Conservation (phyloP, 108 stramenopile species). For the Thalassiosira profunda region DNA sequence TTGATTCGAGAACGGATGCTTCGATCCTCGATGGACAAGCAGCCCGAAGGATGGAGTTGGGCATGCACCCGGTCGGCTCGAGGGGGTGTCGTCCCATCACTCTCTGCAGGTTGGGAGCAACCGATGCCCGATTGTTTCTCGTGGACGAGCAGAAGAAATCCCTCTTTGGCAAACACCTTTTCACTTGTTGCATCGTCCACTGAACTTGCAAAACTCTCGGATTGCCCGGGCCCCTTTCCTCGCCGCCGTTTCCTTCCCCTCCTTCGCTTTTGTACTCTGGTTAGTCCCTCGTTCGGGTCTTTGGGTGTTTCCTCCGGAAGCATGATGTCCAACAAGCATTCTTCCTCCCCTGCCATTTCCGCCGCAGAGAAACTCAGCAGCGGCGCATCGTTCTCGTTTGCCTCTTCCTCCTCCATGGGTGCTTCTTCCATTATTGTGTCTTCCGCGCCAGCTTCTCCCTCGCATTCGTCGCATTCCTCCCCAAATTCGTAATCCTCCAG, state of each 20-base stretch:
- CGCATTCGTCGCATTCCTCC: slow-evolving; percentile 8
- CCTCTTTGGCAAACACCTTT: slow-evolving; percentile 15
- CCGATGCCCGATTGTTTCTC: background rate
- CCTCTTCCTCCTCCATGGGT: background rate
- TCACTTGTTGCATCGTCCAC: background rate
- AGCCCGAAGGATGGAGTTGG: slow-evolving; percentile 40
- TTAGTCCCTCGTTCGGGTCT: too few species aligned
- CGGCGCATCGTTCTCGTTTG: background rate
- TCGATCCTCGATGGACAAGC: slow-evolving; percentile 44
- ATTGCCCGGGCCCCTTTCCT: too few species aligned
- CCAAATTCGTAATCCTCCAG: slow-evolving; percentile 28
- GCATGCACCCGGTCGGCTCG: slow-evolving; percentile 3
- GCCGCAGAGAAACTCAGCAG: slow-evolving; percentile 27
- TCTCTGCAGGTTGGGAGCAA: background rate
- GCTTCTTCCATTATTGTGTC: background rate
- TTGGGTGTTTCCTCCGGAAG: slow-evolving; percentile 4
- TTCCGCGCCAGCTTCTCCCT: background rate
- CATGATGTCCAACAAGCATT: slow-evolving; percentile 14
- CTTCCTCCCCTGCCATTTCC: slow-evolving; percentile 22
- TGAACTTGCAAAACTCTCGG: background rate
- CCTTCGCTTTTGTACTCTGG: too few species aligned
- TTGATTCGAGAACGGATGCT: slow-evolving; percentile 4
- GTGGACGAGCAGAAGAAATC: slow-evolving; percentile 16
- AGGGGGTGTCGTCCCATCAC: background rate
- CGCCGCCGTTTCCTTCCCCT: slow-evolving; percentile 16